These are phyloP conservation scores for Neodidymelliopsis sp. DNA, from an alignment of 2,329 filamentous ascomycete species.

Conservation along the genomic window DNA sequence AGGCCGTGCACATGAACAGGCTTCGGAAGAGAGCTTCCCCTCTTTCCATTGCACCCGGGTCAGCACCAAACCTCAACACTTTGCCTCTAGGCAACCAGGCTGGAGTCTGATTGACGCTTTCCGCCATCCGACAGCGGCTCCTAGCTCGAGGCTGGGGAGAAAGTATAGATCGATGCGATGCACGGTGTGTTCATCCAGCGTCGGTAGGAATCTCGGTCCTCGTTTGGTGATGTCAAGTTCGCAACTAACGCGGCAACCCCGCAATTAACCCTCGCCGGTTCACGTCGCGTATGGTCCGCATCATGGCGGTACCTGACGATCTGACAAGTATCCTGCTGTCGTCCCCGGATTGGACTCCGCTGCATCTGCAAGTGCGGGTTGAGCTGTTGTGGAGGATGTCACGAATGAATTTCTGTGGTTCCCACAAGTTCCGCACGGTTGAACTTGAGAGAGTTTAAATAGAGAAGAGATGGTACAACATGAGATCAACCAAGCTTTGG, in stretches of 20 bases:
- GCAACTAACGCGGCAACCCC: conserved; percentile 4
- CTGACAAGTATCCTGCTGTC: neutral
- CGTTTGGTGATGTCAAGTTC: conserved; percentile 4
- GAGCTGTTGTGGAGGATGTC: neutral
- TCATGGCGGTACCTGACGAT: conserved; percentile 3
- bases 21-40: neutral
- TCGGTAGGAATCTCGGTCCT: conserved; percentile 8
- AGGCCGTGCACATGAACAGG: neutral
- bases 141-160: neutral
- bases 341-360: conserved; percentile 5
- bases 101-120: neutral
- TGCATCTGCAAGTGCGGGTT: neutral
- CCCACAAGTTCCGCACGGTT: neutral
- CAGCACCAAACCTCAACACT: conserved; percentile 2
- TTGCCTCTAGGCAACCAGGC: neutral
- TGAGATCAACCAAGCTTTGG: conserved; percentile 1
- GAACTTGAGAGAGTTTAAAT: conserved; percentile 7
- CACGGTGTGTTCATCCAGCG: conserved; percentile 1
- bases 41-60: neutral
- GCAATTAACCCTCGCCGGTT: neutral
- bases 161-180: neutral
- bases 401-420: neutral
- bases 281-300: neutral
- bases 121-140: conserved; percentile 4
- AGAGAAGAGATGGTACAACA: neutral